Base-by-base conservation (phyloP, 2,329 filamentous ascomycete species). In the Cytospora piceae region DNA sequence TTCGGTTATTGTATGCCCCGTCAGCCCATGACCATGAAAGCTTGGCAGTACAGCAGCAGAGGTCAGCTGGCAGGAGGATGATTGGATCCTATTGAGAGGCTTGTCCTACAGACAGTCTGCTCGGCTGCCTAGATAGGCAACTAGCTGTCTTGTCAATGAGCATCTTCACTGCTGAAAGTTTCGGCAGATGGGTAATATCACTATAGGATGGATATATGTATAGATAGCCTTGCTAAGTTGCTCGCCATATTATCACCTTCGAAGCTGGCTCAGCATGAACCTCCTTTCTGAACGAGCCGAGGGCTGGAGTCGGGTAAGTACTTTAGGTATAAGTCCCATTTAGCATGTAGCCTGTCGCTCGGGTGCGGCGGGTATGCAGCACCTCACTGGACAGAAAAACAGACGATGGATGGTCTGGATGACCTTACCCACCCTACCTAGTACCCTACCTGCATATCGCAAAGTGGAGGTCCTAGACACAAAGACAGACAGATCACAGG, bases 381-480 rank as follows among this genome's bases (percentile, higher is more conserved):
- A 49, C 22, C 29, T 31, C 39, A 52, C 29, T 52, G 58, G 58
- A 15, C 58, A 39, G 42, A 12, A 42, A 49, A 14, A 49, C 3
- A 22, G 22, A 34, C 32, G 32, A 55, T 32, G 49, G 17, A 29
- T 22, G 63, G 20, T 42, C 60, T 34, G 57, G 57, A 60, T 57
- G 57, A 61, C 65, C 57, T 64, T 59, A 64, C 49, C 39, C n/a
- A 67, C 56, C 52, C 57, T 63, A 24, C 32, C 11, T 5, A n/a
- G 22, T 17, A 5, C 29, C 64, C 42, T 22, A 31, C 63, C 53
- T 61, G 24, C 15, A 31, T 15, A 12, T 39, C 20, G 22, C 31
- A 61, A 22, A 37, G 63, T 42, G 62, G 53, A 37, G 32, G 27
- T 37, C 54, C 54, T 24, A n/a, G 34, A 49, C n/a, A 32, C 14